phyloP scores from a whole-genome alignment of 805 yeast species.

The Wickerhamiella domercqiae region DNA sequence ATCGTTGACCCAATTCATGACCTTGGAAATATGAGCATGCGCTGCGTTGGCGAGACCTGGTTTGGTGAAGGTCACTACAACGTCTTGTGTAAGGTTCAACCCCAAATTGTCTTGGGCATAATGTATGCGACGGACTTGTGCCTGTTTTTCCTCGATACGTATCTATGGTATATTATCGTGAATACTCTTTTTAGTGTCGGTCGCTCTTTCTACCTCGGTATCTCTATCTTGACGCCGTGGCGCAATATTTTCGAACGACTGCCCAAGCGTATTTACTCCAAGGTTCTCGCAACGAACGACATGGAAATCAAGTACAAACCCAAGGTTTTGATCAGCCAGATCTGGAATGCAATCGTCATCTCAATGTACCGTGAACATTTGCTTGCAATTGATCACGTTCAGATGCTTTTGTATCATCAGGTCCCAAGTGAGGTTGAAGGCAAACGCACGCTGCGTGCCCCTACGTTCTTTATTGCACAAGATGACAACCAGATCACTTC shows the following conservation, averaged over 20 bases:
- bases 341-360: constrained; percentile 97
- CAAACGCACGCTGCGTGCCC: constrained; percentile 95
- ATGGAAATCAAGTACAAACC: constrained; percentile 99
- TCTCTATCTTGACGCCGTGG: constrained; percentile 98
- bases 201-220: constrained; percentile 96
- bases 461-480: constrained; percentile 95
- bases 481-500: constrained; percentile 90
- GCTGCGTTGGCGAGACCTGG: constrained; percentile 95
- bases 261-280: constrained; percentile 97
- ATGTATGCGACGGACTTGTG: constrained; percentile 87
- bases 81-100: constrained; percentile 67
- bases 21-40: constrained; percentile 69
- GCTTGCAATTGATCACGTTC: constrained; percentile 96
- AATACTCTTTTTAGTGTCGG: constrained; percentile 94
- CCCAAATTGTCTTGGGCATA: constrained; percentile 77
- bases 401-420: constrained; percentile 91
- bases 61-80: constrained; percentile 34
- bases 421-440: constrained; percentile 98
- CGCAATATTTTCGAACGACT: constrained; percentile 94
- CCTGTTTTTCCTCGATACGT: constrained; percentile 95
- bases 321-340: constrained; percentile 92
- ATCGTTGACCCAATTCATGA: constrained; percentile 89
- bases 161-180: constrained; percentile 94
- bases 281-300: constrained; percentile 93
- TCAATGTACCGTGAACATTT: constrained; percentile 99